These are phyloP conservation scores for Aureobasidium sp. DNA, from an alignment of 2,329 filamentous ascomycete species.

Conservation along the genomic window DNA sequence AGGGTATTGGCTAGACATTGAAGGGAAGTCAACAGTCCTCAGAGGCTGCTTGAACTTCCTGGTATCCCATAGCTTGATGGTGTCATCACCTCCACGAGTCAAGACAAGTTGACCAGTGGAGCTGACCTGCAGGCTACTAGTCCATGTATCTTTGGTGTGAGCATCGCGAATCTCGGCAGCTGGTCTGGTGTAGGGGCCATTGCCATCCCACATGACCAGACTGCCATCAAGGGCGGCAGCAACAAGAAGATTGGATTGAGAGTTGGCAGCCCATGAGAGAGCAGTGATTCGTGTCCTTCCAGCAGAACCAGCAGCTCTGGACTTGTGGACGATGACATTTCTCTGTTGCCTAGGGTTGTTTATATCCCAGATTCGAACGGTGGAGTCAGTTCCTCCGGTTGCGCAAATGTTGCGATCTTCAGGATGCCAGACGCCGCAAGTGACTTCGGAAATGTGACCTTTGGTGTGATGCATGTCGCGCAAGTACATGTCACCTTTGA, in stretches of 20 bases:
- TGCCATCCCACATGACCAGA: constrained; percentile 83
- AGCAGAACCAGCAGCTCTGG: constrained; percentile 75
- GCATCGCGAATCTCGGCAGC: constrained; percentile 77
- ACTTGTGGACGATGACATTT: constrained; percentile 94
- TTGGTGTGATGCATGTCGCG: constrained; percentile 97
- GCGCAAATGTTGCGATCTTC: constrained; percentile 76
- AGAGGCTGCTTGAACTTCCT: constrained; percentile 90
- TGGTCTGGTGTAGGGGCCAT: constrained; percentile 77
- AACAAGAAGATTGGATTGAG: constrained; percentile 72
- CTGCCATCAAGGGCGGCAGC: constrained; percentile 82
- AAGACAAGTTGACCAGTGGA: constrained; percentile 84
- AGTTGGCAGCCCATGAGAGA: constrained; percentile 73
- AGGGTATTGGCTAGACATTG: constrained; percentile 43
- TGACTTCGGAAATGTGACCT: constrained; percentile 88
- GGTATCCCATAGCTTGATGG: constrained; percentile 95
- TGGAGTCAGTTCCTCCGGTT: constrained; percentile 91
- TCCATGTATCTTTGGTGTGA: constrained; percentile 79
- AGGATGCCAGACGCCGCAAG: constrained; percentile 85
- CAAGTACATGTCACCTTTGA: constrained; percentile 97
- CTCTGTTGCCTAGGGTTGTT: constrained; percentile 86
- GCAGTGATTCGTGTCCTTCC: constrained; percentile 91
- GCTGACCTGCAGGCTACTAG: constrained; percentile 84
- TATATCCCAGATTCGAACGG: constrained; percentile 91
- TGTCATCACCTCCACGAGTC: constrained; percentile 81
- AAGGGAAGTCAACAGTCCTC: constrained; percentile 68